Percentiles rank a stretch among this genome's conserved stretches.
Evolutionary conservation across 192 early-diverging fungal species (phyloP).

Genomic region (Coemansia sp.): DNA sequence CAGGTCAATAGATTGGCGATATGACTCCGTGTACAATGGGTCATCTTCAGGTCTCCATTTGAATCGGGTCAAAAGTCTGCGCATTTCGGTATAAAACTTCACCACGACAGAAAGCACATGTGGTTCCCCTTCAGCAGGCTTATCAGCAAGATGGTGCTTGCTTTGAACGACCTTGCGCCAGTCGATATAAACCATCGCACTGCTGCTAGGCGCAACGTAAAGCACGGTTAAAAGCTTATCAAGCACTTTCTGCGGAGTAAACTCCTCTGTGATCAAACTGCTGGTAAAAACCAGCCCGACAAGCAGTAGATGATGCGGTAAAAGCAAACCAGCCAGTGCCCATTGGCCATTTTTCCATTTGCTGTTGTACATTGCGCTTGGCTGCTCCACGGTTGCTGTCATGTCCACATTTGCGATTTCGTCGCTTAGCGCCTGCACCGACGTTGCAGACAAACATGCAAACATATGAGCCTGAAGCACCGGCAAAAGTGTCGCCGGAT

Average conservation of each 20-base stretch:
- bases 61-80: not conserved
- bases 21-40: not conserved
- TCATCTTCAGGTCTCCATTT: not conserved
- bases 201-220: not conserved
- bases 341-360: constrained; percentile 13
- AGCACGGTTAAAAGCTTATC: constrained; percentile 11
- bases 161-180: constrained; percentile 8
- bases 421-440: constrained; percentile 5
- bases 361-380: not conserved
- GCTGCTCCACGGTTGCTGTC: not conserved
- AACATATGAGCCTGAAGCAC: constrained; percentile 20
- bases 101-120: constrained; percentile 7
- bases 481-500: not conserved
- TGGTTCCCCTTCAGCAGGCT: not conserved
- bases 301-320: constrained; percentile 37
- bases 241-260: constrained; percentile 14
- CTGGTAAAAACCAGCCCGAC: constrained; percentile 19
- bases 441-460: constrained; percentile 15
- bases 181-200: constrained; percentile 17
- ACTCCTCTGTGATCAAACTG: constrained; percentile 6
- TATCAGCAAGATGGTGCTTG: too few species aligned
- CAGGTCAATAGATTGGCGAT: constrained; percentile 1
- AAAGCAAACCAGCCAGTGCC: constrained; percentile 14
- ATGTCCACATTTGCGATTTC: constrained; percentile 13
- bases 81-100: constrained; percentile 19